Base-by-base conservation (phyloP, 2,329 filamentous ascomycete genomes). In the Chaetomium strumarium region DNA sequence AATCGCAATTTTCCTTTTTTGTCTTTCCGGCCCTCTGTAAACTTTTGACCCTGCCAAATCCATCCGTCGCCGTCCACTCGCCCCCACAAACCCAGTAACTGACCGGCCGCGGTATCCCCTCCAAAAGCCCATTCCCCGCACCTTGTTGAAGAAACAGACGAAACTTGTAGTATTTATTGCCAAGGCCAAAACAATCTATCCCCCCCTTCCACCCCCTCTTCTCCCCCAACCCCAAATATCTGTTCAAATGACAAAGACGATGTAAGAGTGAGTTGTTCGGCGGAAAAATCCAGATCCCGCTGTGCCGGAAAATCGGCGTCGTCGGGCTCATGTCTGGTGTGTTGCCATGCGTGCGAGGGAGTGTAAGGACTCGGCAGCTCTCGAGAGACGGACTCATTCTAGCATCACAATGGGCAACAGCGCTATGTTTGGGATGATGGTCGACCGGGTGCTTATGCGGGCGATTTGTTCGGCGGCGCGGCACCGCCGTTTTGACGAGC, bases 401-500 rank as follows among this genome's bases (percentile, higher is more conserved):
- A 39, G 33, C 46, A 49, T 53, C 42, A 47, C 40, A 37, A 52
- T 53, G 29, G 51, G 41, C 31, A 37, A 39, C 16, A 30, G 11
- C 17, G 37, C 55, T 61, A 54, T n/a, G n/a, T n/a, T n/a, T n/a
- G n/a, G n/a, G n/a, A n/a, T n/a, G n/a, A 55, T 58, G 20, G 53
- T 40, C 31, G n/a, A n/a, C n/a, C n/a, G n/a, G 45, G 19, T 40
- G 19, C 43, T 71, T 79, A 83, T 50, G 78, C 78, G 38, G 80
- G 78, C 39, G 79, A 83, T 71, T 83, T 83, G 75, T 69, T 81
- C 31, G 74, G 74, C 46, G 79, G 77, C 50, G 75, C 77, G 50
- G 73, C 72, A 16, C 75, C 73, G 55, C 81, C 81, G 60, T 85
- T 85, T 70, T 84, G 81, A 51, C 81, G 81, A 57, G 75, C 74